A percentile compares a stretch with the other conserved stretches of the same genome.
phyloP scores from a whole-genome alignment of 352 stramenopile species.

The Globisporangium abappressorium region DNA sequence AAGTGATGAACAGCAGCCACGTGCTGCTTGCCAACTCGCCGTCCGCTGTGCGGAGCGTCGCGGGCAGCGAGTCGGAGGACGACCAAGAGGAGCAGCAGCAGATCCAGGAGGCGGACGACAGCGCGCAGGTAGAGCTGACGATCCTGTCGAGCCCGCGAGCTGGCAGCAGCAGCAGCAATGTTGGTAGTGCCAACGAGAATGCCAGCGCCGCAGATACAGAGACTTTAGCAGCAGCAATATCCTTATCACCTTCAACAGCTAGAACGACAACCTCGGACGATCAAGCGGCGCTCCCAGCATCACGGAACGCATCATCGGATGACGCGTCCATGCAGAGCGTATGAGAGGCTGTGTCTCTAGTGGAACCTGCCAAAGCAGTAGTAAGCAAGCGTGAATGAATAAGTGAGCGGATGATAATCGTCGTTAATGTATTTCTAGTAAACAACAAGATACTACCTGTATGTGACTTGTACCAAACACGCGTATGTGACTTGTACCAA shows the following conservation, averaged over 20 bases:
- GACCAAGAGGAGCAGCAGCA: slow-evolving; percentile 18
- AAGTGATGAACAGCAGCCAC: slow-evolving; percentile 78
- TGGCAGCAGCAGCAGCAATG: neutral
- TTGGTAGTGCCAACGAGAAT: neutral
- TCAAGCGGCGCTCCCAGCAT: neutral
- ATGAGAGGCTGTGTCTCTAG: neutral
- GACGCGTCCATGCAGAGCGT: slow-evolving; percentile 1
- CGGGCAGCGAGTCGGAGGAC: slow-evolving; percentile 33
- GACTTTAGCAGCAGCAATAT: no score
- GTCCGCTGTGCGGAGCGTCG: slow-evolving; percentile 31
- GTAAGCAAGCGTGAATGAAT: neutral
- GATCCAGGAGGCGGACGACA: slow-evolving; percentile 1
- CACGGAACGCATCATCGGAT: neutral
- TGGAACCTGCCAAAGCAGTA: neutral
- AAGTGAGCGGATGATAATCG: neutral
- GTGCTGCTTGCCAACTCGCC: slow-evolving; percentile 58
- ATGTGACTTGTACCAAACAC: neutral
- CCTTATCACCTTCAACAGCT: neutral
- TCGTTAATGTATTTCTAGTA: neutral
- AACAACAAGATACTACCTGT: neutral
- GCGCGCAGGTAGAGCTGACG: slow-evolving; percentile 14
- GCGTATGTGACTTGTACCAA: neutral
- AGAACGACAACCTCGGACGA: neutral
- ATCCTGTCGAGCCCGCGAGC: slow-evolving; percentile 13
- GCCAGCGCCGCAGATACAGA: neutral